These are phyloP conservation scores for Debaryomycetaceae sp. DNA, from an alignment of 1,139 yeast species.

Conservation along the genomic window DNA sequence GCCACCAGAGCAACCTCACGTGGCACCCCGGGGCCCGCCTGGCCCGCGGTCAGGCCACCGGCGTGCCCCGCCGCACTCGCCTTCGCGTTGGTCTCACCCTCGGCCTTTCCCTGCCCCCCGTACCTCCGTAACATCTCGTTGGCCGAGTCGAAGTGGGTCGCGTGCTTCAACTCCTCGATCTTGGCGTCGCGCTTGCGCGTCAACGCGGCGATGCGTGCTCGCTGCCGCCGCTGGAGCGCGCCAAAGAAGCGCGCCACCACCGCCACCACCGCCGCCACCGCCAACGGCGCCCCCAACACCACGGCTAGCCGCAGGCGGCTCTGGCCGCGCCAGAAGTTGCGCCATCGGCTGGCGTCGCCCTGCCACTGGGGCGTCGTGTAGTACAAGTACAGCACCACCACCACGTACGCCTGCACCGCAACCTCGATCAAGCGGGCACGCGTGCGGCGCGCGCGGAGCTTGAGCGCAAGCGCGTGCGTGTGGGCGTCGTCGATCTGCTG, in stretches of 20 bases:
- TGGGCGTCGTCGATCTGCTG: conserved; percentile 7
- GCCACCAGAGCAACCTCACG: conserved; percentile 1
- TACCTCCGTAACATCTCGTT: conserved; percentile 67
- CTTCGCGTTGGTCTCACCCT: conserved; percentile 1
- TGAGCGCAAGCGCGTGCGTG: conserved; percentile 4
- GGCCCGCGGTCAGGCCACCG: conserved; percentile 2
- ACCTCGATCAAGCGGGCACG: conserved; percentile 18
- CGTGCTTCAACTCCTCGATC: conserved; percentile 70
- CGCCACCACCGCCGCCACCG: conserved; percentile 16
- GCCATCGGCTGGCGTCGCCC: not conserved
- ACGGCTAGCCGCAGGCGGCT: conserved; percentile 11
- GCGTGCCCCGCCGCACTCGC: not conserved
- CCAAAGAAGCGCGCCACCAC: conserved; percentile 10
- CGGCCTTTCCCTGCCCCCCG: conserved; percentile 33
- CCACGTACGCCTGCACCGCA: conserved; percentile 27
- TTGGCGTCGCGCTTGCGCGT: conserved; percentile 53
- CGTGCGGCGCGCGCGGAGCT: not conserved
- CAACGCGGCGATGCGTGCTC: conserved; percentile 27
- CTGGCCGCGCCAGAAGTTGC: conserved; percentile 4
- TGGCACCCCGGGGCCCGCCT: conserved; percentile 4
- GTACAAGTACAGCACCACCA: conserved; percentile 24
- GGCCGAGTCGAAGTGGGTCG: conserved; percentile 76
- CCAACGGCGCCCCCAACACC: conserved; percentile 27
- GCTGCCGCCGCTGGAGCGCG: conserved; percentile 5
- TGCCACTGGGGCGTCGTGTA: conserved; percentile 16